A percentile compares a stretch with the other conserved stretches of the same genome.
Conservation (phyloP, 2,329 filamentous ascomycete species). For the Fusarium domesticum region DNA sequence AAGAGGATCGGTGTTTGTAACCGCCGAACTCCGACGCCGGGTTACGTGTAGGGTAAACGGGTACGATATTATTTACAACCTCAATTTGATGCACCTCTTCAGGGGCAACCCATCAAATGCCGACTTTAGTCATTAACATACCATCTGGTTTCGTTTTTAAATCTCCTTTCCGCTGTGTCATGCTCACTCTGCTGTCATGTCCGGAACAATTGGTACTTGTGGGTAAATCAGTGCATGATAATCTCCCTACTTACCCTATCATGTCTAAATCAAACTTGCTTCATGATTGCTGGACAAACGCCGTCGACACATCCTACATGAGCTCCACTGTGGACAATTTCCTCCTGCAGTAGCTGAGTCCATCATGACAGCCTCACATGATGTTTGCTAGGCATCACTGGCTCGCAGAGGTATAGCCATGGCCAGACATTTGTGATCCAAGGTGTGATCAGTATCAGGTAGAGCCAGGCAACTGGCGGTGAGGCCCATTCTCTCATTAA, state of each 20-base stretch:
- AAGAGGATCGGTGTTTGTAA: slow-evolving; percentile 5
- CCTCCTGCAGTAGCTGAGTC: slow-evolving; percentile 24
- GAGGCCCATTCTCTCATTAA: slow-evolving; percentile 10
- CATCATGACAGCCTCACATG: slow-evolving; percentile 16
- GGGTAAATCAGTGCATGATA: not conserved
- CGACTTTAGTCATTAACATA: not conserved
- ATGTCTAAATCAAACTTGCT: slow-evolving; percentile 3
- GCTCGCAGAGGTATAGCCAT: slow-evolving; percentile 11
- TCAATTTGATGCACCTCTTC: too few species aligned
- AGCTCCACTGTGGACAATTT: slow-evolving; percentile 13
- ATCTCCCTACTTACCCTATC: not conserved
- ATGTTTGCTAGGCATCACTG: slow-evolving; percentile 9
- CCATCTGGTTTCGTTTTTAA: not conserved
- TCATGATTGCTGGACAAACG: slow-evolving; percentile 1
- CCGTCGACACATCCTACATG: slow-evolving; percentile 2
- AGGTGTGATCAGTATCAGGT: slow-evolving; percentile 9
- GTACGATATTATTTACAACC: too few species aligned
- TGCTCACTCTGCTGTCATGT: not conserved
- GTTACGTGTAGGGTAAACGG: not conserved
- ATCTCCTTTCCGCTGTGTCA: not conserved
- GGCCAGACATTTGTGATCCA: slow-evolving; percentile 11
- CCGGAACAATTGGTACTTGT: not conserved
- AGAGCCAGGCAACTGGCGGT: slow-evolving; percentile 29
- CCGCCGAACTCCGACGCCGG: slow-evolving; percentile 20
- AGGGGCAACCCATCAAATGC: not conserved